Evolutionary conservation across 495 filamentous ascomycete genomes (phyloP).

Genomic region (Penicillium lividum): DNA sequence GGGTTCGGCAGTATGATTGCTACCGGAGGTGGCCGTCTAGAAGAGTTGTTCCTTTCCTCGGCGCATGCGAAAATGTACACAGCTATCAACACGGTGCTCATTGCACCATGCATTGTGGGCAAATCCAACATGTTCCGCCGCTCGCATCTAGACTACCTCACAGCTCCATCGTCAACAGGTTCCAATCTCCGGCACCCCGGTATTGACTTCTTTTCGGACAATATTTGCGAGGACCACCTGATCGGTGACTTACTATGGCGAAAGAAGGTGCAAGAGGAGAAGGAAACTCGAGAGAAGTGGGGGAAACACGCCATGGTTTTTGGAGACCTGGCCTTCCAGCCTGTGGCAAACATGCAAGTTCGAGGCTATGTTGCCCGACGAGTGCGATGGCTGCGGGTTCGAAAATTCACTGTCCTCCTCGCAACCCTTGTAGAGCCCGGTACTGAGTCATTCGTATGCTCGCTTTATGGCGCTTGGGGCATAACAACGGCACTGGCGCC

Average conservation of each 20-base stretch:
- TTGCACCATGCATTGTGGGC: constrained; percentile 92
- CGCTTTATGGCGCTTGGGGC: constrained; percentile 74
- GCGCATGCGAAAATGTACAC: constrained; percentile 98
- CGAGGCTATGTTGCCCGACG: constrained; percentile 78
- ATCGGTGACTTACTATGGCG: constrained; percentile 92
- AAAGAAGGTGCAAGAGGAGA: constrained; percentile 47
- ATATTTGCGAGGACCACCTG: constrained; percentile 97
- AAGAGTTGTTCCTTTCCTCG: constrained; percentile 92
- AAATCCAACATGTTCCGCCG: constrained; percentile 98
- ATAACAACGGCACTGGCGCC: constrained; percentile 68
- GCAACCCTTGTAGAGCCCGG: constrained; percentile 95
- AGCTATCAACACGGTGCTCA: constrained; percentile 88
- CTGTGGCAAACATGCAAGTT: constrained; percentile 79
- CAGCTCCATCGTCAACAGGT: constrained; percentile 46
- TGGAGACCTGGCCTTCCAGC: constrained; percentile 87
- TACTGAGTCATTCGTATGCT: constrained; percentile 86
- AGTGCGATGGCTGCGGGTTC: constrained; percentile 86
- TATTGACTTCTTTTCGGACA: constrained; percentile 88
- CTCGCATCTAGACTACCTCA: constrained; percentile 82
- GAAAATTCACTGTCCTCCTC: constrained; percentile 88
- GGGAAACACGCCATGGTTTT: constrained; percentile 81
- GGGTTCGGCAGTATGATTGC: constrained; percentile 26
- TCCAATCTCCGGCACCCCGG: constrained; percentile 54
- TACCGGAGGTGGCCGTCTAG: constrained; percentile 76
- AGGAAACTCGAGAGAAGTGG: constrained; percentile 47